Evolutionary conservation across 2,329 filamentous ascomycete genomes (phyloP), one percentile per base, ranked within the genome.

Genomic region (Thielaviopsis cerberus): DNA sequence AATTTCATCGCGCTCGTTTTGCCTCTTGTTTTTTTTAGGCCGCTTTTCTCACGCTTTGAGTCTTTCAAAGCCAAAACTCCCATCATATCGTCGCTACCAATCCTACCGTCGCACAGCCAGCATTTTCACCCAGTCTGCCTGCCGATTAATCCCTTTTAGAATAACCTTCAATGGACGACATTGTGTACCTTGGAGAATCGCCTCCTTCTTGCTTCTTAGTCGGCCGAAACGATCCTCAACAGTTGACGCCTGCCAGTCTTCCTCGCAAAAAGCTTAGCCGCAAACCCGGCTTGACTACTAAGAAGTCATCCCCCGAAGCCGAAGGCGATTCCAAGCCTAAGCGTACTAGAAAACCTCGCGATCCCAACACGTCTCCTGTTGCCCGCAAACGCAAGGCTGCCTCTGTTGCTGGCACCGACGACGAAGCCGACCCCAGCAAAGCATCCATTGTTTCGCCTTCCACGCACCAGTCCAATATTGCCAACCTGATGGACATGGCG

Each of bases 231-330:
- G 66, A 72, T 62, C 63, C 70, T 64, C 73, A 76, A 26, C 74
- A 72, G 61, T 68, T 81, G 56, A 81, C 78, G 0, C 78, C 78
- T 25, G 78, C 78, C 55, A 79, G 79, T 11, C 65, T 79, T 6
- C 78, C 79, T 0, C 70, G 80, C 4, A 82, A 82, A 69, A 84
- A 83, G 69, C 79, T 80, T 22, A 80, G 80, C 23, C 76, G 81
- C 54, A 84, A 84, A 66, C 79, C 81, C 65, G 85, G 76, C 65
- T 78, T 72, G 61, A 75, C 70, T 57, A 68, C 75, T 54, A 77
- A 76, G 64, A 68, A 69, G 59, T 66, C 69, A 55, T 68, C 70
- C 60, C 70, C 69, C 53, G 69, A 69, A 56, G 68, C 71, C 20
- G 59, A 58, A 20, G 34, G 61, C 23, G 72, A 76, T 15, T 70